Percentiles rank a stretch among this genome's conserved stretches.
Evolutionary conservation across 371 early-diverging fungal genomes (phyloP).

Genomic region (Mucor sp.): DNA sequence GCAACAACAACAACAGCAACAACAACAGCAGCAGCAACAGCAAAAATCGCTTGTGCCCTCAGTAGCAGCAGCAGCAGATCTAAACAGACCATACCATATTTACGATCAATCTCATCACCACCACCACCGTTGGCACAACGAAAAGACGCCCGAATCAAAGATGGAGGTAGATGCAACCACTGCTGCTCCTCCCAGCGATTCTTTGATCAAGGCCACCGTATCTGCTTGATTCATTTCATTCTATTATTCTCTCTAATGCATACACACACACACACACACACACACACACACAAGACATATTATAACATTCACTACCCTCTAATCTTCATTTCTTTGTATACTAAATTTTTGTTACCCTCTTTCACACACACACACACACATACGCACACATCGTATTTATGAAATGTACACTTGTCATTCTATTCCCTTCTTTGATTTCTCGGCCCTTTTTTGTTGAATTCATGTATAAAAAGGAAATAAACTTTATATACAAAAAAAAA

Average conservation of each 20-base stretch:
- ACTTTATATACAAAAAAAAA: not conserved
- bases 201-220: slow-evolving; percentile 11
- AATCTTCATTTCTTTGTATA: not conserved
- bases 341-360: not conserved
- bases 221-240: slow-evolving; percentile 14
- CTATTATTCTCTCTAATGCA: not conserved
- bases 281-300: not conserved
- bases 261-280: not conserved
- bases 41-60: not conserved
- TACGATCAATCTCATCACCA: not conserved
- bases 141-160: not conserved
- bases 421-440: not conserved
- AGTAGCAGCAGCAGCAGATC: not conserved
- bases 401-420: not conserved
- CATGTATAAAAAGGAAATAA: not conserved
- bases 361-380: not conserved
- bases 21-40: not conserved
- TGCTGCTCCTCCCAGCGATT: not conserved
- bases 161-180: slow-evolving; percentile 9
- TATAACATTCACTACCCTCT: not conserved
- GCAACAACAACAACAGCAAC: slow-evolving; percentile 2
- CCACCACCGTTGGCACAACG: slow-evolving; percentile 1
- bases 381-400: not conserved
- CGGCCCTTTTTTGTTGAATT: not conserved
- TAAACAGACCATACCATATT: not conserved